Percentiles rank a stretch among this genome's conserved stretches.
Conservation (phyloP, 2,329 filamentous ascomycete species). For the Monilinia fructicola region DNA sequence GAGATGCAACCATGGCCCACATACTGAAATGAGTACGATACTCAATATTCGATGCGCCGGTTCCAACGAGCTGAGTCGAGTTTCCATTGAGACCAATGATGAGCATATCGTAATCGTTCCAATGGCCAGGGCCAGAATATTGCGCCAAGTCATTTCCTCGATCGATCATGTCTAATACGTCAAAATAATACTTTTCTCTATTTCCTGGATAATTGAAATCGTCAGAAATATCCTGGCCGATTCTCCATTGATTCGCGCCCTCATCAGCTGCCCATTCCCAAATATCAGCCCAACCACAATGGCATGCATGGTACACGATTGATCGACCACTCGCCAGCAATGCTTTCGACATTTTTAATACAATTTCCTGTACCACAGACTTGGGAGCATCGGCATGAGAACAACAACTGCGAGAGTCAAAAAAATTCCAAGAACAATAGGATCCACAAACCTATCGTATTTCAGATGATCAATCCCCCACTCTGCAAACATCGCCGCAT, state of each 20-base stretch:
- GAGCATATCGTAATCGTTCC: slow-evolving; percentile 45
- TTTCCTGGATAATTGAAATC: slow-evolving; percentile 36
- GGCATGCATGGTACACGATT: slow-evolving; percentile 54
- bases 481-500: slow-evolving; percentile 56
- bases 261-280: slow-evolving; percentile 45
- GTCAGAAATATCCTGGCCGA: slow-evolving; percentile 46
- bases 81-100: slow-evolving; percentile 34
- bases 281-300: slow-evolving; percentile 48
- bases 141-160: slow-evolving; percentile 50
- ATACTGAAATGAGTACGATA: slow-evolving; percentile 34
- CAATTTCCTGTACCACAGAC: neutral
- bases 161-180: slow-evolving; percentile 47
- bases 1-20: slow-evolving; percentile 33
- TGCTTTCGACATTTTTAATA: slow-evolving; percentile 17
- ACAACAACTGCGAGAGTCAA: neutral
- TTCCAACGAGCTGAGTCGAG: slow-evolving; percentile 46
- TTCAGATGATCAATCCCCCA: slow-evolving; percentile 62
- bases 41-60: slow-evolving; percentile 36
- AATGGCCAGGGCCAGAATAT: slow-evolving; percentile 49
- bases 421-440: too few species aligned
- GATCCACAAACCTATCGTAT: slow-evolving; percentile 49
- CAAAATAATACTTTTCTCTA: slow-evolving; percentile 32
- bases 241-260: slow-evolving; percentile 51
- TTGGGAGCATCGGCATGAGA: slow-evolving; percentile 10
- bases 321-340: slow-evolving; percentile 43